Base-by-base conservation (phyloP, 495 filamentous ascomycete species). In the Penicillium antarcticum region DNA sequence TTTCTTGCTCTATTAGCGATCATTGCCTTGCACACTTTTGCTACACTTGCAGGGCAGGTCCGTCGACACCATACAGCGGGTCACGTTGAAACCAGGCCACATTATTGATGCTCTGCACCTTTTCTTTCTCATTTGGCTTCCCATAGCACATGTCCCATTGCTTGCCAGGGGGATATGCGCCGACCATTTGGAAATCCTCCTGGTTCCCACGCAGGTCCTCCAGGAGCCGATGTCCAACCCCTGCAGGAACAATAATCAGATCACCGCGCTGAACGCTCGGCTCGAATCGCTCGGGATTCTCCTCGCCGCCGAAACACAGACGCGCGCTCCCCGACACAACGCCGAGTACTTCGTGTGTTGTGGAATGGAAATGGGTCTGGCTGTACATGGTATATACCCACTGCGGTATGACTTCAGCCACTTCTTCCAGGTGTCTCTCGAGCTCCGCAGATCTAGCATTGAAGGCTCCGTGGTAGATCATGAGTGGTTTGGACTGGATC, bases 111-210 rank as follows among this genome's bases (percentile, higher is more conserved):
- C 34, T 44, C 29, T 71, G 57, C 12, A 77, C 60, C 57, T 79
- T 78, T 34, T 68, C 66, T 53, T 80, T 74, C 54, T 85, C 80
- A 2, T 67, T 76, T 13, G 56, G 45, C 48, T 67, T 67, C 18
- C 86, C 84, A 69, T 87, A 88, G 53, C 84, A 88, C 83, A 88
- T 86, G 63, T 87, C 83, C 80, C 82, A 87, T 23, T 67, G 58
- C 42, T 75, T 78, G 2, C 74, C 74, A 35, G 50, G 67, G 8
- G 82, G 83, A 72, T 88, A 89, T 40, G 73, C 76, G 10, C 84
- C 85, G 6, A 89, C 78, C 82, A 88, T 88, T 52, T 73, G 65
- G 62, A 89, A 88, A 3, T 40, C n/a, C 23, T 61, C 50, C 11
- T 52, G 41, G 4, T 61, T 71, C 33, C 71, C 65, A 21, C 69